Evolutionary conservation across 2,329 filamentous ascomycete genomes (phyloP).

Genomic region (Alternaria brassicicola): DNA sequence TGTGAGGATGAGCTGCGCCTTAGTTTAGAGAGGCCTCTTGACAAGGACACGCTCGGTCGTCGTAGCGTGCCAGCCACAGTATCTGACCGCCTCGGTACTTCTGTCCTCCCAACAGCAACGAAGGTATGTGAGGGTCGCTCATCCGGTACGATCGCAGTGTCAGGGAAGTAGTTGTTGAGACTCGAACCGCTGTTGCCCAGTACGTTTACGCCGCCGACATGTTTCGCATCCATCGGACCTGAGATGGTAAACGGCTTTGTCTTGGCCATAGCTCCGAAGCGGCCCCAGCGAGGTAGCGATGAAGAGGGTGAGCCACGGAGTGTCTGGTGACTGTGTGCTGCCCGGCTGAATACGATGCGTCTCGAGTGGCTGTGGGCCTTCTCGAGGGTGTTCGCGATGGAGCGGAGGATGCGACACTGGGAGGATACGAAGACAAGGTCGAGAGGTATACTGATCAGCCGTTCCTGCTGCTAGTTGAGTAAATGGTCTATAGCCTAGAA

Average conservation of each 20-base stretch:
- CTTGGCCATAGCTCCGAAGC: constrained; percentile 24
- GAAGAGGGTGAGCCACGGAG: constrained; percentile 8
- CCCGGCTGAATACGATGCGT: constrained; percentile 26
- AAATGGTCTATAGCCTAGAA: constrained; percentile 8
- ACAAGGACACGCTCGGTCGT: constrained; percentile 35
- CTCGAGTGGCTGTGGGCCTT: constrained; percentile 26
- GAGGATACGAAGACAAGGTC: not conserved
- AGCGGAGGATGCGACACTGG: constrained; percentile 11
- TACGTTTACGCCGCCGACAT: constrained; percentile 42
- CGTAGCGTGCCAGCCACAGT: constrained; percentile 32
- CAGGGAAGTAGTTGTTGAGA: constrained; percentile 28
- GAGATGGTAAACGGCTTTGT: constrained; percentile 38
- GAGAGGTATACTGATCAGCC: not conserved
- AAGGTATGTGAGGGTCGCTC: constrained; percentile 36
- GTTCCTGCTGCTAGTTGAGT: not conserved
- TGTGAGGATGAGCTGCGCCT: constrained; percentile 26
- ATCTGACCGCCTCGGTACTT: constrained; percentile 36
- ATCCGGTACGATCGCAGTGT: constrained; percentile 29
- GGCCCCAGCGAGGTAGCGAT: constrained; percentile 4
- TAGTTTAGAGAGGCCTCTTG: constrained; percentile 33
- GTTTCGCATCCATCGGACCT: constrained; percentile 40
- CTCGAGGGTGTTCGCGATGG: not conserved
- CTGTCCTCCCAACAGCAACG: constrained; percentile 28
- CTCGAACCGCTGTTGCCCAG: constrained; percentile 25
- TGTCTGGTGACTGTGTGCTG: constrained; percentile 14